These are phyloP conservation scores for Umbelopsis sp. DNA, from an alignment of 371 early-diverging fungal species.

Conservation along the genomic window DNA sequence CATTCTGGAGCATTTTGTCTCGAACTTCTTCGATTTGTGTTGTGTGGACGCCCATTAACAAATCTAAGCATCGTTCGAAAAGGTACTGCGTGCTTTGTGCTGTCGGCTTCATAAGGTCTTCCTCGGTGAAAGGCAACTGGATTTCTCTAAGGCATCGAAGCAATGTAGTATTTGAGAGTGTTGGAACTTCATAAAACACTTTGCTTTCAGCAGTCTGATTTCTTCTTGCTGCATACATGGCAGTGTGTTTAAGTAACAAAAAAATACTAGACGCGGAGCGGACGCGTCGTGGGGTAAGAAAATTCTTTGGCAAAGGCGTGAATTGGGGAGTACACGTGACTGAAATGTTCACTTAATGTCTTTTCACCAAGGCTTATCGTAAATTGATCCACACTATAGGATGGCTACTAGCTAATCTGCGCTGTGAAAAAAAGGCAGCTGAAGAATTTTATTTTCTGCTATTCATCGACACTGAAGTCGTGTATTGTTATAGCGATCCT, in stretches of 20 bases:
- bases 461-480: too few species aligned
- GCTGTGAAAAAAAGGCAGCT: too few species aligned
- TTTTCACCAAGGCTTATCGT: too few species aligned
- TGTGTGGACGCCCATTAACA: conserved; percentile 25
- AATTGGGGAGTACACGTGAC: too few species aligned
- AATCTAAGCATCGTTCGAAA: conserved; percentile 24
- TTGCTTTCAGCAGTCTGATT: conserved; percentile 2
- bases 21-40: conserved; percentile 19
- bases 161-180: conserved; percentile 17
- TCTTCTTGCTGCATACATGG: conserved; percentile 6
- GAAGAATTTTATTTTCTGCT: too few species aligned
- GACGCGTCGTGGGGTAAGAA: not conserved
- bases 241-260: not conserved
- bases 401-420: too few species aligned
- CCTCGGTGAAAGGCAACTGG: conserved; percentile 25
- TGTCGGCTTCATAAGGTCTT: conserved; percentile 30
- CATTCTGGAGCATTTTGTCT: not conserved
- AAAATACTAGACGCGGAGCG: not conserved
- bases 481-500: too few species aligned
- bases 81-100: conserved; percentile 23
- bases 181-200: conserved; percentile 24
- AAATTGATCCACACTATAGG: too few species aligned
- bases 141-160: conserved; percentile 25
- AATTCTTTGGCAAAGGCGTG: not conserved
- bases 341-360: too few species aligned